These are phyloP conservation scores for Ustilago vetiveriae DNA, from an alignment of 1,284 basidiomycete genomes.

Conservation along the genomic window DNA sequence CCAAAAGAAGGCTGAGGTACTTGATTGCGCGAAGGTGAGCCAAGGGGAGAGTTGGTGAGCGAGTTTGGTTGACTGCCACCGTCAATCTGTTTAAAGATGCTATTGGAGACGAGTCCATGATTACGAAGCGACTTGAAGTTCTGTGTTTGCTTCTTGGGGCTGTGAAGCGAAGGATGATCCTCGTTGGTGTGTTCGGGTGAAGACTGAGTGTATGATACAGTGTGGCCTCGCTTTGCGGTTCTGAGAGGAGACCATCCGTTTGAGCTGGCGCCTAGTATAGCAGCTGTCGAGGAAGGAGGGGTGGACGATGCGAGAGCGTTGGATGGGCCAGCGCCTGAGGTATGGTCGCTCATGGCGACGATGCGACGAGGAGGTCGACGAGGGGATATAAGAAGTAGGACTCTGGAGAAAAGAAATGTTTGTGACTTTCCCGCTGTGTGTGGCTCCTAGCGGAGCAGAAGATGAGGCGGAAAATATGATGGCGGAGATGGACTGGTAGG, in stretches of 20 bases:
- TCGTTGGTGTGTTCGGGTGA: constrained; percentile 27
- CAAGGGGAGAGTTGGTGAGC: constrained; percentile 19
- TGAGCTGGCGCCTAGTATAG: constrained; percentile 58
- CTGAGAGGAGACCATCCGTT: constrained; percentile 58
- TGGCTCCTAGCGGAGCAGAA: too few species aligned
- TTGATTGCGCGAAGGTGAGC: constrained; percentile 13
- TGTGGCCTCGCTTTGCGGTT: constrained; percentile 25
- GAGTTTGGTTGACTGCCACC: constrained; percentile 21
- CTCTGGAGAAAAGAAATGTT: too few species aligned
- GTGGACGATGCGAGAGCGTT: constrained; percentile 15
- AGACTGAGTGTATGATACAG: constrained; percentile 28
- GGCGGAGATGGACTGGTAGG: too few species aligned
- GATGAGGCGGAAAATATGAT: too few species aligned
- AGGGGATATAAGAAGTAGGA: too few species aligned
- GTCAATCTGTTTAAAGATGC: constrained; percentile 54
- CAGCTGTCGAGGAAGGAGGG: constrained; percentile 47
- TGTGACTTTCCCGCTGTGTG: too few species aligned
- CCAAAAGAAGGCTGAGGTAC: constrained; percentile 41
- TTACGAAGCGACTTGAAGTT: constrained; percentile 51
- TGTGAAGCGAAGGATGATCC: constrained; percentile 41
- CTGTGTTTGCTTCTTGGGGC: constrained; percentile 42
- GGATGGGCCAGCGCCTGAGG: constrained; percentile 8
- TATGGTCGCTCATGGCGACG: constrained; percentile 34
- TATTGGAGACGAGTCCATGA: constrained; percentile 61
- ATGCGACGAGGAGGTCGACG: neutral